Evolutionary conservation across 75 land plant species (phyloP), one percentile per base, ranked within the genome.

Genomic region (Selaginella tamariscina): DNA sequence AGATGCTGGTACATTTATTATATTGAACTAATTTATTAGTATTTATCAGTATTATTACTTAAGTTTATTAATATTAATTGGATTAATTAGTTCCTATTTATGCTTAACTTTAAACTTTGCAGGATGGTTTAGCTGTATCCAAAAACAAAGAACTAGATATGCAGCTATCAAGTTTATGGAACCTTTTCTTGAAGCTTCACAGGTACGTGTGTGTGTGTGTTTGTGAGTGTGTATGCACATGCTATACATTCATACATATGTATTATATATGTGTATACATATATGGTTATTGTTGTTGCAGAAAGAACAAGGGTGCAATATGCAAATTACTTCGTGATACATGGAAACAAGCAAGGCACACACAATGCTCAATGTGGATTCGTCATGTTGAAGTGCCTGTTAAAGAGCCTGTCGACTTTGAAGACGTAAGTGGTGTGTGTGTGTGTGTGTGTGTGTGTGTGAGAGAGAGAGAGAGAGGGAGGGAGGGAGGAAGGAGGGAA

Each of bases 361-460:
- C 84, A 55, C 89, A 89, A 62, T 89, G 95, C 86, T 84, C 90
- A 64, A 82, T 89, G 72, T 89, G 95, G 95, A 80, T 85, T 5
- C 5, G 49, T 5, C 49, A 39, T 39, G 5, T 15, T 5, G 49
- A 39, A 15, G 11, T 39, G 5, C 5, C 49, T 39, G 49, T 5
- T 15, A 39, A 5, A 15, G 15, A 15, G 49, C n/a, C n/a, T n/a
- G n/a, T n/a, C n/a, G 49, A 39, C 11, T 39, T 15, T 39, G 49
- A 39, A 39, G 49, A 39, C 15, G 49, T 39, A 39, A 5, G 49
- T 39, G 5, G 49, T 15, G n/a, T n/a, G n/a, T n/a, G n/a, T n/a
- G n/a, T n/a, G n/a, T n/a, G n/a, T n/a, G n/a, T n/a, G n/a, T n/a
- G n/a, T n/a, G n/a, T n/a, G n/a, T n/a, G n/a, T n/a, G n/a, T n/a